phyloP scores from a whole-genome alignment of 805 yeast species.

The Candida tallmaniae region DNA sequence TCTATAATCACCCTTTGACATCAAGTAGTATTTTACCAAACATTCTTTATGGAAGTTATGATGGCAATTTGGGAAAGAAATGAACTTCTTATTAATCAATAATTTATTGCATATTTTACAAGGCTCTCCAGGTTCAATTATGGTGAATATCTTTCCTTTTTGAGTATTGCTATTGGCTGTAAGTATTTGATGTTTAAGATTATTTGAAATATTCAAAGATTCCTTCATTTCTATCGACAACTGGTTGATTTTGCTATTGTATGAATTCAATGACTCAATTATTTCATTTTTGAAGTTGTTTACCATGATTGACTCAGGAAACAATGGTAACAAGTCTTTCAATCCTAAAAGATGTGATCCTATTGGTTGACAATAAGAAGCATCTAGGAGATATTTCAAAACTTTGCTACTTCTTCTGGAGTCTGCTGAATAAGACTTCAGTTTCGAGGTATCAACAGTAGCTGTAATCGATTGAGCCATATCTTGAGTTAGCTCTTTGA shows the following conservation, averaged over 20 bases:
- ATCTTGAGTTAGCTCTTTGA: slow-evolving; percentile 12
- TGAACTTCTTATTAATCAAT: slow-evolving; percentile 66
- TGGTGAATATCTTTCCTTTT: slow-evolving; percentile 47
- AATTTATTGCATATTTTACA: slow-evolving; percentile 71
- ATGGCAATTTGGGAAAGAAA: slow-evolving; percentile 77
- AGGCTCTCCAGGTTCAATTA: slow-evolving; percentile 78
- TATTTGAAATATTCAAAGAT: slow-evolving; percentile 55
- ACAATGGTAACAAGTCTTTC: slow-evolving; percentile 76
- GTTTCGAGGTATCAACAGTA: neutral
- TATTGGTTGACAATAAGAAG: slow-evolving; percentile 22
- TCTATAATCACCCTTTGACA: slow-evolving; percentile 59
- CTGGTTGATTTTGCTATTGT: slow-evolving; percentile 61
- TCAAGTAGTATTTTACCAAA: slow-evolving; percentile 54
- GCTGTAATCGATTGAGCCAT: neutral
- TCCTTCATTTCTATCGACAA: slow-evolving; percentile 72
- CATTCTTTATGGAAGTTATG: slow-evolving; percentile 92
- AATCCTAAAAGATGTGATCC: slow-evolving; percentile 46
- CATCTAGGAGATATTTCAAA: slow-evolving; percentile 26
- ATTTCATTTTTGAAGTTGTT: slow-evolving; percentile 83
- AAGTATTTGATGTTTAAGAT: slow-evolving; percentile 56
- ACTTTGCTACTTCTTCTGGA: slow-evolving; percentile 7
- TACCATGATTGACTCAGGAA: slow-evolving; percentile 79
- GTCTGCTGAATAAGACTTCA: neutral
- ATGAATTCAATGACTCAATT: slow-evolving; percentile 69
- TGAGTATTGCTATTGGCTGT: slow-evolving; percentile 27